Percentiles rank a stretch among this genome's conserved stretches.
Conservation (phyloP, 2,329 filamentous ascomycete genomes). For the Fusarium nodosum region DNA sequence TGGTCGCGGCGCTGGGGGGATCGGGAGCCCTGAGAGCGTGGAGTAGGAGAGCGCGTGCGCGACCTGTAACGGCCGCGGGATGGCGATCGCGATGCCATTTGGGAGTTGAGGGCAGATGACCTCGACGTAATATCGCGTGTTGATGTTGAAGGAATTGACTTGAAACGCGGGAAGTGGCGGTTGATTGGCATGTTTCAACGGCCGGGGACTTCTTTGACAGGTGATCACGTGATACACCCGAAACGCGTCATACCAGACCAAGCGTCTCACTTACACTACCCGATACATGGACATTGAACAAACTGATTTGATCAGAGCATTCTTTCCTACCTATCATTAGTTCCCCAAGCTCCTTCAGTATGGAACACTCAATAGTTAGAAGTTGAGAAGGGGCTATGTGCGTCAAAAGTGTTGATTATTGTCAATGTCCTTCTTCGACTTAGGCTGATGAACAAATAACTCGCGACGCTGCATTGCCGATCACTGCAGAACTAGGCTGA, state of each 20-base stretch:
- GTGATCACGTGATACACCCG: constrained; percentile 34
- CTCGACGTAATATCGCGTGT: constrained; percentile 21
- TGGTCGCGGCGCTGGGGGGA: constrained; percentile 52
- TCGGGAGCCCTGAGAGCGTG: constrained; percentile 54
- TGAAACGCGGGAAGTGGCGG: constrained; percentile 23
- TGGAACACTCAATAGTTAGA: neutral
- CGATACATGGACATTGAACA: neutral
- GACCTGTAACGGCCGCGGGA: constrained; percentile 54
- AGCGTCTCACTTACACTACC: neutral
- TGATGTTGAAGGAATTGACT: constrained; percentile 15
- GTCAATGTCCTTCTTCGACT: neutral
- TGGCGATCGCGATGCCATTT: constrained; percentile 52
- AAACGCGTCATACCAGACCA: constrained; percentile 14
- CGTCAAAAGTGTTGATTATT: neutral
- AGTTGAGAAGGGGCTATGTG: neutral
- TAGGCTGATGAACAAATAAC: neutral
- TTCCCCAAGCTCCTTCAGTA: neutral
- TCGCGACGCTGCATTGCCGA: constrained; percentile 1
- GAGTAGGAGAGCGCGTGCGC: constrained; percentile 54
- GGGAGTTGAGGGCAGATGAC: constrained; percentile 2
- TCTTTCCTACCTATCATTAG: neutral
- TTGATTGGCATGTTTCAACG: constrained; percentile 12
- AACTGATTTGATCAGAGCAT: neutral
- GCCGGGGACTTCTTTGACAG: constrained; percentile 35
- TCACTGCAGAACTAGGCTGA: constrained; percentile 8